phyloP scores from a whole-genome alignment of 2,329 filamentous ascomycete species.

The Grosmannia penicillata region DNA sequence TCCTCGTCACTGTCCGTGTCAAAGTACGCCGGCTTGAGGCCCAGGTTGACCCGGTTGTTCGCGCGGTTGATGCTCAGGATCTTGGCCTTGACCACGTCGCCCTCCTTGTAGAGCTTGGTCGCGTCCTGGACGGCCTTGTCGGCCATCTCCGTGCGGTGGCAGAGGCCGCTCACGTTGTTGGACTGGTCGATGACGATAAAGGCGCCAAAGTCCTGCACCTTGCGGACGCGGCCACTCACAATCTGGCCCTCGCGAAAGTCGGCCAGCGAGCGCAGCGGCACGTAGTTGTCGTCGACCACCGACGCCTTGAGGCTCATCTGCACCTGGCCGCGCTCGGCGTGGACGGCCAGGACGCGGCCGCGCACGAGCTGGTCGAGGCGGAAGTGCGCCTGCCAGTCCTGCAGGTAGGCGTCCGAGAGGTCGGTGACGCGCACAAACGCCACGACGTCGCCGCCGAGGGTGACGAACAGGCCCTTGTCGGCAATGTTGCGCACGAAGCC shows the following conservation, averaged over 20 bases:
- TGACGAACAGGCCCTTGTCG: constrained; percentile 79
- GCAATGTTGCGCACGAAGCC: constrained; percentile 86
- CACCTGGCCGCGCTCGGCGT: constrained; percentile 53
- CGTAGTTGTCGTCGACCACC: constrained; percentile 58
- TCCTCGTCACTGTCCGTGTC: constrained; percentile 42
- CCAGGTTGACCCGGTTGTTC: constrained; percentile 72
- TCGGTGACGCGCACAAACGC: constrained; percentile 77
- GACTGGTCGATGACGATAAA: constrained; percentile 86
- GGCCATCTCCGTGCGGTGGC: constrained; percentile 84
- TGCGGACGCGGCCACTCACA: constrained; percentile 79
- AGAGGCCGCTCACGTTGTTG: constrained; percentile 79
- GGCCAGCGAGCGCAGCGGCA: constrained; percentile 55
- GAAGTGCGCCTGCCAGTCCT: constrained; percentile 88
- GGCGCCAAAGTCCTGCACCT: constrained; percentile 88
- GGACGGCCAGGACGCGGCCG: constrained; percentile 64
- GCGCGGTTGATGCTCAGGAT: constrained; percentile 63
- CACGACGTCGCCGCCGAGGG: constrained; percentile 65
- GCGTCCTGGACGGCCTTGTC: constrained; percentile 71
- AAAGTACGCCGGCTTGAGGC: constrained; percentile 87
- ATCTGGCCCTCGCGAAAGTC: constrained; percentile 68
- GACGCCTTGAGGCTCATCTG: constrained; percentile 83
- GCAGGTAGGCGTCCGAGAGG: constrained; percentile 78
- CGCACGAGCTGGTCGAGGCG: constrained; percentile 82
- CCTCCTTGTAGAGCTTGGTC: constrained; percentile 77
- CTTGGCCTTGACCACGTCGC: constrained; percentile 86